These are phyloP conservation scores for Trichoderma erinaceum DNA, from an alignment of 495 filamentous ascomycete genomes.

Conservation along the genomic window DNA sequence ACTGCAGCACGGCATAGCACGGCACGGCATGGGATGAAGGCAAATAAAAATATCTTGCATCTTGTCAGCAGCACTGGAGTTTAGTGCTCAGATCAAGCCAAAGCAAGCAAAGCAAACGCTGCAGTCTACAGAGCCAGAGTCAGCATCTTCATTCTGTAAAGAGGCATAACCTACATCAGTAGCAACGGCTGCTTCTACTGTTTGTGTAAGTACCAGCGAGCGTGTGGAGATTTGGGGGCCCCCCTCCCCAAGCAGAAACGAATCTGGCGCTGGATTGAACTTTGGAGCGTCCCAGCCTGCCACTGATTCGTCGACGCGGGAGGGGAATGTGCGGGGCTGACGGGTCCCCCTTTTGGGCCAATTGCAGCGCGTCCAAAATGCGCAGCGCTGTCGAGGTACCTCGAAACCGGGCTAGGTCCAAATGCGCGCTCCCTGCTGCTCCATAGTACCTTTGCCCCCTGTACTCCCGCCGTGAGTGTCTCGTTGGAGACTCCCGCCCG, in stretches of 20 bases:
- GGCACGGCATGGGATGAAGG: too few species aligned
- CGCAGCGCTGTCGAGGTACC: neutral
- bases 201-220: neutral
- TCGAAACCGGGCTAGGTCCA: neutral
- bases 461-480: conserved; percentile 5
- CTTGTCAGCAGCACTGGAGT: too few species aligned
- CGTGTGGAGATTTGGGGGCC: neutral
- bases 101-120: too few species aligned
- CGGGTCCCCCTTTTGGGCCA: neutral
- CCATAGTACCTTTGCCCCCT: neutral
- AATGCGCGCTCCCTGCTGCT: neutral
- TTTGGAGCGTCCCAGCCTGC: conserved; percentile 5
- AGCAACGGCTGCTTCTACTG: too few species aligned
- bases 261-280: neutral
- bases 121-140: too few species aligned
- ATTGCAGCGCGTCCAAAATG: neutral
- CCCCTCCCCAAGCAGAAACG: too few species aligned
- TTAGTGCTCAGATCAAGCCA: too few species aligned
- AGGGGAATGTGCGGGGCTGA: conserved; percentile 3
- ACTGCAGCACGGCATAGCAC: too few species aligned
- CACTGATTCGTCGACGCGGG: neutral
- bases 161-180: too few species aligned
- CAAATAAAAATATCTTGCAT: too few species aligned
- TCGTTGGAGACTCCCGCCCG: neutral
- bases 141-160: too few species aligned